Percentiles rank a stretch among this genome's conserved stretches.
phyloP scores from a whole-genome alignment of 2,329 filamentous ascomycete species.

The Monascus ruber region DNA sequence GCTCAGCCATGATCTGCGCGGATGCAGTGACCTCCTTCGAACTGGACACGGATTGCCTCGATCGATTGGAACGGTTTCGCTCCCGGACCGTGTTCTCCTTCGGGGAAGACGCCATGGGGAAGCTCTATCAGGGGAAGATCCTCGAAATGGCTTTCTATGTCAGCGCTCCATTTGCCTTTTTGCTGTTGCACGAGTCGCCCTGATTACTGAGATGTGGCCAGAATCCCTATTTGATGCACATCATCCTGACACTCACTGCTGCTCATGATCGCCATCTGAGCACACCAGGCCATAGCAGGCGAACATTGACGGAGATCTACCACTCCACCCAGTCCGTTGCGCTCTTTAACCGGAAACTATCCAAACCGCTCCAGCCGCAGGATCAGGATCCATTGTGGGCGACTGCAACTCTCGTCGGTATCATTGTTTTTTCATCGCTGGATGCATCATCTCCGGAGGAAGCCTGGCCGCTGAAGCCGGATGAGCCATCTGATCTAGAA shows the following conservation, averaged over 20 bases:
- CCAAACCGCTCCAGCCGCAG: constrained; percentile 18
- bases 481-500: constrained; percentile 36
- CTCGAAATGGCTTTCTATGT: constrained; percentile 29
- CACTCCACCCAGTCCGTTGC: constrained; percentile 34
- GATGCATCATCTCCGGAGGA: constrained; percentile 32
- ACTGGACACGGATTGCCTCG: constrained; percentile 29
- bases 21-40: constrained; percentile 23
- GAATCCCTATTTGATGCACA: constrained; percentile 39
- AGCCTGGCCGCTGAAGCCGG: constrained; percentile 46
- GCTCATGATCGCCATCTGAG: constrained; percentile 24
- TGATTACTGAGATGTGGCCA: constrained; percentile 6
- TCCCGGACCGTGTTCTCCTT: constrained; percentile 27
- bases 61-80: constrained; percentile 33
- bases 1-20: constrained; percentile 25
- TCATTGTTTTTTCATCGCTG: constrained; percentile 31
- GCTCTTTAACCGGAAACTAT: constrained; percentile 30
- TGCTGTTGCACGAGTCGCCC: not conserved
- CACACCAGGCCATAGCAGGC: constrained; percentile 9
- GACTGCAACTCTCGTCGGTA: constrained; percentile 32
- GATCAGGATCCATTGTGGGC: constrained; percentile 39
- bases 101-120: constrained; percentile 25
- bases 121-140: constrained; percentile 28
- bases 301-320: constrained; percentile 29
- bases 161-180: constrained; percentile 8
- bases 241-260: constrained; percentile 32